A percentile compares a stretch with the other conserved stretches of the same genome.
Conservation (phyloP, 2,329 filamentous ascomycete species). For the Penicillium sp. region DNA sequence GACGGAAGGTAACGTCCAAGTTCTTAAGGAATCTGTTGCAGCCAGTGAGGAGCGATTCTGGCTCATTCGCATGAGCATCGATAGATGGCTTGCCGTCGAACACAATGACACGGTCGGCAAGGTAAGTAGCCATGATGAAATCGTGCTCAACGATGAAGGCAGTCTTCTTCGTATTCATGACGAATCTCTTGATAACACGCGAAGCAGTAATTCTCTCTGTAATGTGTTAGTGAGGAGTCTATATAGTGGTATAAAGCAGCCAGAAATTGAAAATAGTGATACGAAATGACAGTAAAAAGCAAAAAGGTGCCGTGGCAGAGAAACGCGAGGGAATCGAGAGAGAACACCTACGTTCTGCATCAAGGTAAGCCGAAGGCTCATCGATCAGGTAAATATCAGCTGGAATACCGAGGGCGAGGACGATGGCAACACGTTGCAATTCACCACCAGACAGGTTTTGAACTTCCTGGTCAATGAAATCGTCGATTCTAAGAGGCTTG, state of each 20-base stretch:
- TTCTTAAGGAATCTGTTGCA: slow-evolving; percentile 98
- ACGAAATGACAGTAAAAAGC: neutral
- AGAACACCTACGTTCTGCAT: slow-evolving; percentile 66
- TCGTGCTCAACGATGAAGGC: slow-evolving; percentile 99
- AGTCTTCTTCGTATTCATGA: slow-evolving; percentile 99
- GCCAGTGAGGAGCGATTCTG: slow-evolving; percentile 87
- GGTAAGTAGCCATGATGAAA: slow-evolving; percentile 90
- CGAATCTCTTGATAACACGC: slow-evolving; percentile 98
- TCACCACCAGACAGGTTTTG: slow-evolving; percentile 99
- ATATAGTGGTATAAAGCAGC: neutral
- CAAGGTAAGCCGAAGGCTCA: slow-evolving; percentile 93
- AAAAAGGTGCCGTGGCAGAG: neutral
- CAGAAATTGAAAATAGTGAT: neutral
- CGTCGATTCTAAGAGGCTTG: slow-evolving; percentile 97
- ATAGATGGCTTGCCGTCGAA: slow-evolving; percentile 93
- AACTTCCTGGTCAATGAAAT: slow-evolving; percentile 99
- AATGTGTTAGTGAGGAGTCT: neutral
- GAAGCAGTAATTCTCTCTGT: slow-evolving; percentile 86
- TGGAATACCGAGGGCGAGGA: slow-evolving; percentile 89
- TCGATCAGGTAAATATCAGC: slow-evolving; percentile 99
- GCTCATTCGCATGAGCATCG: slow-evolving; percentile 79
- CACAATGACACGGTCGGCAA: slow-evolving; percentile 93
- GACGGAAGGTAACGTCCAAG: slow-evolving; percentile 95
- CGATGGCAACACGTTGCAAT: slow-evolving; percentile 97
- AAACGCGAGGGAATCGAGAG: neutral